Percentiles rank a stretch among this genome's conserved stretches.
phyloP scores from a whole-genome alignment of 306 rosid genomes.

The Pyrus betulifolia region DNA sequence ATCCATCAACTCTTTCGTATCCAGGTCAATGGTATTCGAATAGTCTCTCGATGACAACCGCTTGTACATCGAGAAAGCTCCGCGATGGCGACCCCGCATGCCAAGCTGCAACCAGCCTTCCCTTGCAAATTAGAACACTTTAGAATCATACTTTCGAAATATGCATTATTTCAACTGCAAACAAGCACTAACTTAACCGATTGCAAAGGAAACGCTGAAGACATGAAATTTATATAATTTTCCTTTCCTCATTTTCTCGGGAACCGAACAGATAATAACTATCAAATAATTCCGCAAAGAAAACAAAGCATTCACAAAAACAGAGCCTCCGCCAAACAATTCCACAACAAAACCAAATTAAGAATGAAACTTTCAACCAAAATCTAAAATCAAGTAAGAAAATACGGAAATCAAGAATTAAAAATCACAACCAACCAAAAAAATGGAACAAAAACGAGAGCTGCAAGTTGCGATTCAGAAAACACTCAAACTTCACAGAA shows the following conservation, averaged over 20 bases:
- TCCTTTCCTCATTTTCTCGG: neutral
- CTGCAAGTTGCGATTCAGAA: neutral
- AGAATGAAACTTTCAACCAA: neutral
- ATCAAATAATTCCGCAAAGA: neutral
- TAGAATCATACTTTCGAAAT: neutral
- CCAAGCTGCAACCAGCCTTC: conserved; percentile 26
- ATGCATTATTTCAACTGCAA: neutral
- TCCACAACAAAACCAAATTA: neutral
- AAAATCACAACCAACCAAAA: neutral
- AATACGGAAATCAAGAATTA: neutral
- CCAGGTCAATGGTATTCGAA: conserved; percentile 23
- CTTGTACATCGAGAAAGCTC: conserved; percentile 62
- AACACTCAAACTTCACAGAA: neutral
- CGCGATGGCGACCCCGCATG: conserved; percentile 68
- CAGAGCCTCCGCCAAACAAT: neutral
- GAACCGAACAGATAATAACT: neutral
- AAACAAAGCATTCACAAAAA: neutral
- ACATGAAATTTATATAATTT: neutral
- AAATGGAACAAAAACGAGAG: neutral
- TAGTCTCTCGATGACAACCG: conserved; percentile 61
- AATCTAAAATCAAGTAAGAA: neutral
- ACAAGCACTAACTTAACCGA: neutral
- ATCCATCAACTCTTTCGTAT: conserved; percentile 43
- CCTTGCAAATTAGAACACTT: conserved; percentile 18
- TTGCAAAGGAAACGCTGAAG: neutral